Conservation (phyloP, 139 green algal genomes). For the Tetratostichococcus sp. region DNA sequence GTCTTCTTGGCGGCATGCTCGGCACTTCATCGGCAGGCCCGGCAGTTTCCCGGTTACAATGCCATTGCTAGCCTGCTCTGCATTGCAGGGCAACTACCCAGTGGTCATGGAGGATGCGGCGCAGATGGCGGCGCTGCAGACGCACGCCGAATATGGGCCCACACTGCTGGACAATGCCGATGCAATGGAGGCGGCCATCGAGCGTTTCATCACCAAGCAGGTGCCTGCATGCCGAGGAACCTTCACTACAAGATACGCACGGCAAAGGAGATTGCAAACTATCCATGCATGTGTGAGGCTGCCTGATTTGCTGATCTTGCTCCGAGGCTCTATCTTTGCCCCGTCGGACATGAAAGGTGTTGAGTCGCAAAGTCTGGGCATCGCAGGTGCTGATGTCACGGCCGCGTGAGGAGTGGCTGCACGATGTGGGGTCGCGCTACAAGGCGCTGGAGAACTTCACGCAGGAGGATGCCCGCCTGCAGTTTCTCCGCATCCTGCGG, state of each 20-base stretch:
- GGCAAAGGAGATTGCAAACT: too few relatives aligned
- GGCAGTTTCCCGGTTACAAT: too few relatives aligned
- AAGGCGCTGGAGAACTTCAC: constrained; percentile 71
- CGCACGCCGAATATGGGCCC: constrained; percentile 68
- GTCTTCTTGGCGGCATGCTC: too few relatives aligned
- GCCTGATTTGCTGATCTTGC: too few relatives aligned
- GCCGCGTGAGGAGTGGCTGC: constrained; percentile 72
- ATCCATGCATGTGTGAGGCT: too few relatives aligned
- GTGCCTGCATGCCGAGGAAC: constrained; percentile 7
- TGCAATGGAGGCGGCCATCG: constrained; percentile 55
- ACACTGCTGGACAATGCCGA: constrained; percentile 54
- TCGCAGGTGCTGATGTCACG: constrained; percentile 65
- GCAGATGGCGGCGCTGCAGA: constrained; percentile 90
- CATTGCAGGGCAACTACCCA: constrained; percentile 84
- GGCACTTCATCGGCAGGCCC: too few relatives aligned
- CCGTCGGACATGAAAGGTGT: too few relatives aligned
- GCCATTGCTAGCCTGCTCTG: neutral
- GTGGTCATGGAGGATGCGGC: constrained; percentile 91
- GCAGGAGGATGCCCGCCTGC: constrained; percentile 85
- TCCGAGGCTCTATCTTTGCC: too few relatives aligned
- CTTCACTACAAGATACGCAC: too few relatives aligned
- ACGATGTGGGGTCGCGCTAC: constrained; percentile 77
- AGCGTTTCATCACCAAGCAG: constrained; percentile 69
- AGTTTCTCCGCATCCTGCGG: constrained; percentile 92
- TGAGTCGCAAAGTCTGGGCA: neutral